phyloP scores from a whole-genome alignment of 1,284 basidiomycete genomes.

The Sanghuangporus baumii region DNA sequence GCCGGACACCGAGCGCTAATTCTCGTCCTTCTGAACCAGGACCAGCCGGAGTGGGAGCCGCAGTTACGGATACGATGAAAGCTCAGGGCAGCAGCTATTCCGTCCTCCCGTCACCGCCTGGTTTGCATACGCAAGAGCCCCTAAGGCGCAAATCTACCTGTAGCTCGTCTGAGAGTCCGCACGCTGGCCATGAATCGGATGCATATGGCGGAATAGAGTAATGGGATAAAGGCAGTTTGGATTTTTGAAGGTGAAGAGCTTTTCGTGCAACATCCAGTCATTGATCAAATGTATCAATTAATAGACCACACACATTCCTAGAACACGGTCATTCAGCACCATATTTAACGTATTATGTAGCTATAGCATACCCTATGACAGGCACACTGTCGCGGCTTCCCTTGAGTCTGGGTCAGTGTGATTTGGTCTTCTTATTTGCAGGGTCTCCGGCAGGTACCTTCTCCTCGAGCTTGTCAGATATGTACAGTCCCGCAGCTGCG shows the following conservation, averaged over 20 bases:
- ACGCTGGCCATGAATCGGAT: neutral
- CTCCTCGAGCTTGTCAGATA: conserved; percentile 15
- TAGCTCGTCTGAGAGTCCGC: neutral
- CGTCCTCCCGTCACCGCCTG: conserved; percentile 7
- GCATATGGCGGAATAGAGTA: conserved; percentile 14
- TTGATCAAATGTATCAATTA: neutral
- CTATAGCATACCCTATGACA: neutral
- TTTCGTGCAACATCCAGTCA: neutral
- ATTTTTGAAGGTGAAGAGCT: neutral
- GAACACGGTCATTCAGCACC: neutral
- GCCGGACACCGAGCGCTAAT: conserved; percentile 7
- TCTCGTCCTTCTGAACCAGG: neutral
- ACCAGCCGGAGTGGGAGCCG: neutral
- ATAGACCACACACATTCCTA: neutral
- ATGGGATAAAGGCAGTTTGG: neutral
- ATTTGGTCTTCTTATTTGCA: neutral
- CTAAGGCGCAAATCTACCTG: neutral
- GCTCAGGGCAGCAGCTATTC: neutral
- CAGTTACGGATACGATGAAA: neutral
- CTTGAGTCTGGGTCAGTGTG: neutral
- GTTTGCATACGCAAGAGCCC: neutral
- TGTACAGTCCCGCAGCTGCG: conserved; percentile 8
- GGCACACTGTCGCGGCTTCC: neutral
- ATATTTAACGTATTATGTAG: neutral
- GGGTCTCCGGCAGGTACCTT: conserved; percentile 4